Base-by-base conservation (phyloP, 2,329 filamentous ascomycete species). In the Arthrinium puccinioides region DNA sequence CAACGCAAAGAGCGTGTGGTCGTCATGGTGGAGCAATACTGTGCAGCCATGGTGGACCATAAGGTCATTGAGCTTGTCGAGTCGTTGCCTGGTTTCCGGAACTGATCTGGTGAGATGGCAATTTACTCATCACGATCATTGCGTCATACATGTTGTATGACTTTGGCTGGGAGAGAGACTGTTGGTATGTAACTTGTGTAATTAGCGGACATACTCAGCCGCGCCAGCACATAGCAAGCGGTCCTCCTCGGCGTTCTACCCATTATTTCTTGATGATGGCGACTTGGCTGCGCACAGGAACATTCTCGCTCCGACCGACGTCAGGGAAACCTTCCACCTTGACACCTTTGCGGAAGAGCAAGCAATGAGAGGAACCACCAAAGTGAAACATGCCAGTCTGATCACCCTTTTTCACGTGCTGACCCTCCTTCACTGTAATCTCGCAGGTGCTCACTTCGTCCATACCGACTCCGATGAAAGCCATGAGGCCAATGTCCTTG, bases 321-420 rank as follows among this genome's bases (percentile, higher is more conserved):
- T 37, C 27, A 13, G 28, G 21, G 28, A 37, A 30, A 8, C 20
- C 36, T 14, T 26, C 36, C 27, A 37, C 23, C 21, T 32, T 25
- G 36, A 37, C 20, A 13, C 36, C 36, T 16, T 31, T 37, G 36
- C 36, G 36, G 28, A 87, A 87, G 3, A 88, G 51, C 47, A 87
- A 52, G 48, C 79, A 84, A 52, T 85, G 77, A 2, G 76, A 78
- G 6, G 74, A 81, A 0, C 84, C 84, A n/a, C 84, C 84, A 53
- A 82, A 87, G 52, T 88, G 84, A 59, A 88, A 88, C 82, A 86
- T 87, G 28, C 84, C 84, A 26, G 79, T 66, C 61, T 87, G 63
- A 5, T 87, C 74, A 2, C 84, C 84, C 65, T 87, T 87, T 36
- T 66, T 65, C 13, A 88, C 52, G 36, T 70, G 67, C 53, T 87